phyloP scores from a whole-genome alignment of 352 stramenopile species.

The Globisporangium radiosum region DNA sequence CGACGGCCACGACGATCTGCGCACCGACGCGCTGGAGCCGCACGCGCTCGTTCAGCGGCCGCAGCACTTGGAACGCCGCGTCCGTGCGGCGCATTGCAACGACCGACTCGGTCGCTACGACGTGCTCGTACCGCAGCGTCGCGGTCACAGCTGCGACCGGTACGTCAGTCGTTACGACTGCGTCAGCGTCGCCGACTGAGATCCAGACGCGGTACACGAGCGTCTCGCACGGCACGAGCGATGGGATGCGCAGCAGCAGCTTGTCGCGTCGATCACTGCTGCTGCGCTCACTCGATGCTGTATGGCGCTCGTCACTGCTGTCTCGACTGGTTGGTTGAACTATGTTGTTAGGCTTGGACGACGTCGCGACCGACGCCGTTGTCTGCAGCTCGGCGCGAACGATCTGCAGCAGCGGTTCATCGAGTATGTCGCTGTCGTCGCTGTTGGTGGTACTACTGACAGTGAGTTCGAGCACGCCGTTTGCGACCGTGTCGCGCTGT shows the following conservation, averaged over 20 bases:
- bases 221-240: slow-evolving; percentile 13
- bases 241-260: slow-evolving; percentile 18
- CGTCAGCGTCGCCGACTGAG: slow-evolving; percentile 6
- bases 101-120: slow-evolving; percentile 10
- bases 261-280: slow-evolving; percentile 5
- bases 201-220: slow-evolving; percentile 24
- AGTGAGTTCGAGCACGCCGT: slow-evolving; percentile 46
- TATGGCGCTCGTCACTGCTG: neutral
- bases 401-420: slow-evolving; percentile 6
- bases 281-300: neutral
- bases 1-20: slow-evolving; percentile 22
- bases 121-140: slow-evolving; percentile 22
- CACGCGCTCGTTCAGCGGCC: slow-evolving; percentile 26
- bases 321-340: neutral
- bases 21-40: slow-evolving; percentile 28
- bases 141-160: slow-evolving; percentile 13
- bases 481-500: slow-evolving; percentile 32
- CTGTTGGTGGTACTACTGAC: slow-evolving; percentile 4
- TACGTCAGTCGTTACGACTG: slow-evolving; percentile 1
- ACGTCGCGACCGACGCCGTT: no score
- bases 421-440: slow-evolving; percentile 13
- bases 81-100: slow-evolving; percentile 22
- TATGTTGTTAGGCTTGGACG: no score
- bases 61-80: slow-evolving; percentile 23
- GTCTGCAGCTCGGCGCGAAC: slow-evolving; percentile 6